Percentiles rank a stretch among this genome's conserved stretches.
Evolutionary conservation across 2,329 filamentous ascomycete genomes (phyloP).

Genomic region (Pseudocercospora crystallina): DNA sequence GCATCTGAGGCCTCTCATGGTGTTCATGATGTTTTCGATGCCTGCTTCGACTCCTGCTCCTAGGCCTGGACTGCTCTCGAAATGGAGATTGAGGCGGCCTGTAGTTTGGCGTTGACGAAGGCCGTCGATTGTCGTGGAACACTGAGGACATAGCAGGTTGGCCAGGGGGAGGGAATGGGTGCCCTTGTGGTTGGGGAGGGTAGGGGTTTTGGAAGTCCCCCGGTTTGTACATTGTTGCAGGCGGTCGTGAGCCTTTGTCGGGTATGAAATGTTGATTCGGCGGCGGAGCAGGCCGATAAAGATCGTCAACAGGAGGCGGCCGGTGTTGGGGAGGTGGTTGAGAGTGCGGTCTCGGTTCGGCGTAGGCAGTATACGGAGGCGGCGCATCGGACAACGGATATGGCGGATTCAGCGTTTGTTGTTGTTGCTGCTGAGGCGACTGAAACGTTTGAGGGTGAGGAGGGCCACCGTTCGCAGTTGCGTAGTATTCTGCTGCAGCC

Average conservation of each 20-base stretch:
- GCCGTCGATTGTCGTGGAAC: constrained; percentile 14
- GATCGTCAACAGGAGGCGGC: constrained; percentile 20
- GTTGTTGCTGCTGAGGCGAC: constrained; percentile 10
- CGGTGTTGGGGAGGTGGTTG: constrained; percentile 32
- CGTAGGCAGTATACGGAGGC: constrained; percentile 28
- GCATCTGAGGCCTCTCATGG: constrained; percentile 14
- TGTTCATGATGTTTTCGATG: constrained; percentile 20
- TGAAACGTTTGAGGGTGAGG: constrained; percentile 14
- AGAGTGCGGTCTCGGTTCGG: constrained; percentile 27
- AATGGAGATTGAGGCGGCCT: constrained; percentile 19
- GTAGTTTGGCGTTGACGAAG: constrained; percentile 17
- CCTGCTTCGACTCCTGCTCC: constrained; percentile 24
- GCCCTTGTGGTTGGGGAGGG: constrained; percentile 12
- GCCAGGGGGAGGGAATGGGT: constrained; percentile 12
- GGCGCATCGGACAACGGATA: constrained; percentile 33
- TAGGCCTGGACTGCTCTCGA: constrained; percentile 14
- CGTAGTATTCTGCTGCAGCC: constrained; percentile 33
- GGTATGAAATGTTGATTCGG: constrained; percentile 22
- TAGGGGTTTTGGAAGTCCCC: constrained; percentile 20
- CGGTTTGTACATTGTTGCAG: constrained; percentile 15
- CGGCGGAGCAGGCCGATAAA: constrained; percentile 20
- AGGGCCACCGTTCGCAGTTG: constrained; percentile 13
- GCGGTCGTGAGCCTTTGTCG: constrained; percentile 17
- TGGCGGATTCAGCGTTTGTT: constrained; percentile 20
- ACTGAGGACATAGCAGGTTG: constrained; percentile 16